Percentiles rank a stretch among this genome's conserved stretches.
These are phyloP conservation scores for Mucuna pruriens DNA, from an alignment of 306 rosid genomes.

Conservation along the genomic window DNA sequence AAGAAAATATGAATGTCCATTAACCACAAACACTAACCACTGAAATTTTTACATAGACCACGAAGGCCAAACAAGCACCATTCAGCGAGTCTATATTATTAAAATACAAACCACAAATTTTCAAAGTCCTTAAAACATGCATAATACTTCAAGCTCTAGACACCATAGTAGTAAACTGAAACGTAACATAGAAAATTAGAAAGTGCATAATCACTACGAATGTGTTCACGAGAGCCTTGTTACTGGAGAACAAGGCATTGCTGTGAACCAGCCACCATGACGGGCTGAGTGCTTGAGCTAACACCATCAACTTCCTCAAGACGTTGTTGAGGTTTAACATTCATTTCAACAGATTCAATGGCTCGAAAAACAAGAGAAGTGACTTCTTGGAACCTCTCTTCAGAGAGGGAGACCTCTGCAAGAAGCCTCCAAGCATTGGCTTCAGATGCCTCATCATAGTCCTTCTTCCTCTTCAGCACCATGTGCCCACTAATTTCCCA, in stretches of 20 bases:
- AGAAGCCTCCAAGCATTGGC: constrained; percentile 95
- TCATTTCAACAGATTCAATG: constrained; percentile 45
- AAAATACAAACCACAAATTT: constrained; percentile 23
- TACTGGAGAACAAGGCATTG: constrained; percentile 75
- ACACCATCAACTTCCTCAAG: constrained; percentile 45
- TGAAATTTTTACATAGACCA: constrained; percentile 39
- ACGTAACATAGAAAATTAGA: background rate
- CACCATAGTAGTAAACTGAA: constrained; percentile 7
- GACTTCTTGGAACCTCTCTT: constrained; percentile 90
- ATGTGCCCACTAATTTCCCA: constrained; percentile 99
- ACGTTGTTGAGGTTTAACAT: constrained; percentile 27
- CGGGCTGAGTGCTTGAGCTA: constrained; percentile 38
- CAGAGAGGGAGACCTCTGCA: constrained; percentile 91
- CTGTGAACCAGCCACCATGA: constrained; percentile 58
- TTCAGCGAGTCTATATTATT: constrained; percentile 29
- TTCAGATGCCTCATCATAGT: constrained; percentile 88
- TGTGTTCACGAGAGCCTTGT: constrained; percentile 33
- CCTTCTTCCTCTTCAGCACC: constrained; percentile 95
- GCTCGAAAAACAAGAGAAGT: constrained; percentile 73
- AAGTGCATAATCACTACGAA: constrained; percentile 12
- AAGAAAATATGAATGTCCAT: background rate
- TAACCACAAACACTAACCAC: background rate
- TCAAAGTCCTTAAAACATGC: constrained; percentile 38
- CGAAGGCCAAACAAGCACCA: constrained; percentile 28
- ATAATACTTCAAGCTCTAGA: constrained; percentile 19